Evolutionary conservation across 768 basidiomycete genomes (phyloP).

Genomic region (Kwoniella botswanensis): DNA sequence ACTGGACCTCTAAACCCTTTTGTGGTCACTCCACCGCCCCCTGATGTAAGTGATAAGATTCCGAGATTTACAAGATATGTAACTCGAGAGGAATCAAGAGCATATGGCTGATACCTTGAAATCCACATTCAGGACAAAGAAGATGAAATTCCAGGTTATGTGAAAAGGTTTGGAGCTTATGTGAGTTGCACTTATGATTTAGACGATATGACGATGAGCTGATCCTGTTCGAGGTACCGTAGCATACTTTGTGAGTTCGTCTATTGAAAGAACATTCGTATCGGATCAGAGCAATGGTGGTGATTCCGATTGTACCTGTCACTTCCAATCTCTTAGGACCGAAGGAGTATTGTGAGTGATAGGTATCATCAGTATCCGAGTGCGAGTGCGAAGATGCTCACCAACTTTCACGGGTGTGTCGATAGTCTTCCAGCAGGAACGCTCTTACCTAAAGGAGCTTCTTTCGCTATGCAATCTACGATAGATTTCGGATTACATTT

Average conservation of each 20-base stretch:
- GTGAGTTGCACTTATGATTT: conserved; percentile 29
- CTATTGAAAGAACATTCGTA: no score
- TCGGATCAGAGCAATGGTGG: no score
- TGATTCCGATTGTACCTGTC: background rate
- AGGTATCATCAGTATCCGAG: background rate
- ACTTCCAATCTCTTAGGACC: conserved; percentile 20
- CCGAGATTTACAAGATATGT: no score
- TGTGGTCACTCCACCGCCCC: conserved; percentile 40
- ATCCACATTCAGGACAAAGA: conserved; percentile 30
- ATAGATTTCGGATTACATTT: conserved; percentile 53
- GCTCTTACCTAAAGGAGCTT: conserved; percentile 47
- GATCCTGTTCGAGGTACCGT: background rate
- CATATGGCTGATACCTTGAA: background rate
- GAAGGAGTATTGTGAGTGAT: conserved; percentile 52
- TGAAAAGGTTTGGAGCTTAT: conserved; percentile 53
- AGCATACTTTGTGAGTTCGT: conserved; percentile 50
- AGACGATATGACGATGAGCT: background rate
- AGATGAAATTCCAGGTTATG: conserved; percentile 51
- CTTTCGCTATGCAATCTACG: conserved; percentile 53
- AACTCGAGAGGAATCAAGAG: no score
- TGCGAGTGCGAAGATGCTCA: background rate
- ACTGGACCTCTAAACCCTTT: conserved; percentile 49
- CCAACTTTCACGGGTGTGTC: no score
- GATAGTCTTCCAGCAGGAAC: conserved; percentile 49
- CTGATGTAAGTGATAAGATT: conserved; percentile 30